phyloP scores from a whole-genome alignment of 495 filamentous ascomycete species.

The Penicillium samsonianum region DNA sequence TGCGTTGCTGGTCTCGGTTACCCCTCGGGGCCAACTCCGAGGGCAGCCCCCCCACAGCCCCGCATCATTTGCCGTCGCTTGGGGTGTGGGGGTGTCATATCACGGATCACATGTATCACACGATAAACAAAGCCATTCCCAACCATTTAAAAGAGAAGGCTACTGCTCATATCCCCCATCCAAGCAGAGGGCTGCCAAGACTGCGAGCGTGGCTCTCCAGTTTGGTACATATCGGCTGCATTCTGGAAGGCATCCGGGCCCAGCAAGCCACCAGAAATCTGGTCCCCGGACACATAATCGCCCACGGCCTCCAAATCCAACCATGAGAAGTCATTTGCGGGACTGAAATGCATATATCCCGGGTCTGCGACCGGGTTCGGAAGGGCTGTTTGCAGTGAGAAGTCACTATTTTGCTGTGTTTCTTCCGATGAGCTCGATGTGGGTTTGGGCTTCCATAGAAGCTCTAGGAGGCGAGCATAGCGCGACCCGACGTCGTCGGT shows the following conservation, averaged over 20 bases:
- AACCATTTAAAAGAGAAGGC: slow-evolving; percentile 39
- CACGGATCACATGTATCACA: slow-evolving; percentile 3
- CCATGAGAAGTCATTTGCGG: slow-evolving; percentile 59
- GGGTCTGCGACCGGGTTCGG: slow-evolving; percentile 35
- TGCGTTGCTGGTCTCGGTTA: slow-evolving; percentile 22
- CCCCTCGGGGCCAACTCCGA: slow-evolving; percentile 31
- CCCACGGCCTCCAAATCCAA: slow-evolving; percentile 58
- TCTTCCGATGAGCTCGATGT: slow-evolving; percentile 27
- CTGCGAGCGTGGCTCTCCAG: slow-evolving; percentile 38
- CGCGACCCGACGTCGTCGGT: slow-evolving; percentile 56
- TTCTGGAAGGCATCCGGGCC: slow-evolving; percentile 45
- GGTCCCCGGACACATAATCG: slow-evolving; percentile 54
- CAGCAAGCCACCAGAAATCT: slow-evolving; percentile 39
- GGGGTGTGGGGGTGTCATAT: slow-evolving; percentile 5
- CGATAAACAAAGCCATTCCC: neutral
- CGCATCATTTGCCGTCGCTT: slow-evolving; percentile 27
- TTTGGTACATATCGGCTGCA: slow-evolving; percentile 30
- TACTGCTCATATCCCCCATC: slow-evolving; percentile 47
- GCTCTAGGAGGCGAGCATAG: slow-evolving; percentile 55
- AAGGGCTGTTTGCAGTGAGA: slow-evolving; percentile 34
- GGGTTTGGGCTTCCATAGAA: slow-evolving; percentile 51
- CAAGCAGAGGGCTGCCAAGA: slow-evolving; percentile 45
- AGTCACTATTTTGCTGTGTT: slow-evolving; percentile 37
- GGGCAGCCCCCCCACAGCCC: slow-evolving; percentile 23
- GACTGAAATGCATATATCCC: slow-evolving; percentile 49